Evolutionary conservation across 495 filamentous ascomycete genomes (phyloP).

Genomic region (Lepraria neglecta): DNA sequence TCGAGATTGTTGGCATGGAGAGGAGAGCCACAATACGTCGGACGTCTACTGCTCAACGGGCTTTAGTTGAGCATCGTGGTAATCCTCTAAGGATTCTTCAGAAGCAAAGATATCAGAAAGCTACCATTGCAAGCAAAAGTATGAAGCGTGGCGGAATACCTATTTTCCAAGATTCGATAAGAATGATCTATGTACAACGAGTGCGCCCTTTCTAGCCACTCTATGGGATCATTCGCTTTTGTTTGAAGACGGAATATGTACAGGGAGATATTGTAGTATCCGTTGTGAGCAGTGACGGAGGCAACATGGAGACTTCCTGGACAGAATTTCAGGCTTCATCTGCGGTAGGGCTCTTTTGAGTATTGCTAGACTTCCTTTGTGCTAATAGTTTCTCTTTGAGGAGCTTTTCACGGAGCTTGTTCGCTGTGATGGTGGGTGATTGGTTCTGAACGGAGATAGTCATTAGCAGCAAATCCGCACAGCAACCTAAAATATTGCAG

Average conservation of each 20-base stretch:
- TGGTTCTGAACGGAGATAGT: constrained; percentile 19
- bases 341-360: constrained; percentile 25
- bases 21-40: too few species aligned
- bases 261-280: background rate
- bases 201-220: background rate
- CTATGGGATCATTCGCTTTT: background rate
- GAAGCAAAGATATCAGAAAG: too few species aligned
- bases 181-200: constrained; percentile 14
- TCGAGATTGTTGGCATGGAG: too few species aligned
- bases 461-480: constrained; percentile 9
- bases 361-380: constrained; percentile 35
- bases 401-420: constrained; percentile 57
- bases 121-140: background rate
- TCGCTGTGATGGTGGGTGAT: constrained; percentile 37
- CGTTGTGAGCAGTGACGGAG: background rate
- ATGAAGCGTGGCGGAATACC: background rate
- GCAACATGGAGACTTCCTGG: background rate
- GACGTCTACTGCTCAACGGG: too few species aligned
- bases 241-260: background rate
- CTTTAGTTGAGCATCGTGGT: too few species aligned
- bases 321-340: background rate
- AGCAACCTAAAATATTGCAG: background rate
- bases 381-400: constrained; percentile 62
- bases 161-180: background rate
- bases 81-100: too few species aligned